Percentiles rank a stretch among this genome's conserved stretches.
phyloP scores from a whole-genome alignment of 306 rosid species.

The Cicer pinnatifidum region DNA sequence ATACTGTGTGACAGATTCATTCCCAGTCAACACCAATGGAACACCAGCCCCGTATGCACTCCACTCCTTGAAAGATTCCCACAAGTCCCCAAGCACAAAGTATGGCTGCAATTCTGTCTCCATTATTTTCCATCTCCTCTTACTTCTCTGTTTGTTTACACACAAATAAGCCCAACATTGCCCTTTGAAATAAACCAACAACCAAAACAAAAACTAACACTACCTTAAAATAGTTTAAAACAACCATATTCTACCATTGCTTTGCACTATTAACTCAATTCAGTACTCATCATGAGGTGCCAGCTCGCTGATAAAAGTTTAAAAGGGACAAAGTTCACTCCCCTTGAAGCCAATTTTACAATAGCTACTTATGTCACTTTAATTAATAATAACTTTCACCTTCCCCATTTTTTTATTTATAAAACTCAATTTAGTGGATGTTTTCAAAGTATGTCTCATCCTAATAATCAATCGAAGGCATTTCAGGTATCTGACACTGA shows the following conservation, averaged over 20 bases:
- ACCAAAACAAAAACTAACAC: background rate
- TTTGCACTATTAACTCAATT: slow-evolving; percentile 1
- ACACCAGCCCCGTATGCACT: slow-evolving; percentile 82
- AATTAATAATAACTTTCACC: too few species aligned
- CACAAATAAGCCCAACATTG: slow-evolving; percentile 27
- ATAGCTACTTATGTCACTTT: too few species aligned
- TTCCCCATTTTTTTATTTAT: too few species aligned
- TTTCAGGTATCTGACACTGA: too few species aligned
- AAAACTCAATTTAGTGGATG: background rate
- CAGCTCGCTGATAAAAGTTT: too few species aligned
- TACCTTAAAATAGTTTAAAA: background rate
- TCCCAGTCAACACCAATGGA: slow-evolving; percentile 69
- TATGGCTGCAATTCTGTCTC: slow-evolving; percentile 58
- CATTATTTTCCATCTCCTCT: slow-evolving; percentile 55
- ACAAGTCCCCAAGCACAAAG: slow-evolving; percentile 75
- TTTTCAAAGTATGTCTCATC: slow-evolving; percentile 8
- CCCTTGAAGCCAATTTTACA: too few species aligned
- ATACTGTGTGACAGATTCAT: slow-evolving; percentile 71
- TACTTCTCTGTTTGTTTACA: slow-evolving; percentile 55
- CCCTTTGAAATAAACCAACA: slow-evolving; percentile 1
- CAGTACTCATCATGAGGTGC: too few species aligned
- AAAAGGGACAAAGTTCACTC: too few species aligned
- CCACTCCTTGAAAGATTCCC: slow-evolving; percentile 82
- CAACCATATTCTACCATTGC: background rate
- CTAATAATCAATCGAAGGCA: background rate